Base-by-base conservation (phyloP, 2,329 filamentous ascomycete species). In the Penicillium digitatum region DNA sequence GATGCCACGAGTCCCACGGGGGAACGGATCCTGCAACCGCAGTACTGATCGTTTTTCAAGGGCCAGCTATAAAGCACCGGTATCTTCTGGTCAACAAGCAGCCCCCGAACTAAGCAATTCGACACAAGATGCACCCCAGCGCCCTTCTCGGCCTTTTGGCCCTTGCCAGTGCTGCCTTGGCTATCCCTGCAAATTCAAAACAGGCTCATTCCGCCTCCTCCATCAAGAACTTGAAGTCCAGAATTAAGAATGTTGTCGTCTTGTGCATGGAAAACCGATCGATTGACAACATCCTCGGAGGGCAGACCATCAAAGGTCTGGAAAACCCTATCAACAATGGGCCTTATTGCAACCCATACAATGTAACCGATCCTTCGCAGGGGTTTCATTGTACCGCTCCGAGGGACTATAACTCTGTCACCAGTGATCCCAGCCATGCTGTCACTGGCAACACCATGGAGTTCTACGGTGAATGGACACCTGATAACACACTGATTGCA, bases 191-290 rank as follows among this genome's bases (percentile, higher is more conserved):
- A 5, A 27, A 27, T 27, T 8, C 3, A 7, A 2, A 27, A 2
- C 26, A 27, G 26, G 26, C 26, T 27, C 26, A 27, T 27, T 27
- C 26, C 6, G 6, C 26, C 26, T 27, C 26, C 6, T 27, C 26
- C 6, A 27, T 27, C 26, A 27, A 27, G 26, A 27, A 27, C 26
- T 27, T 72, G 53, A 72, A 70, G 59, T 60, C 57, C 44, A 67
- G 71, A 44, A 70, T 73, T 57, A 71, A 73, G 63, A 69, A 72
- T 62, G 69, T 73, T 1, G 70, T 72, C 29, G 60, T 70, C 24
- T 57, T 72, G 47, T 60, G 68, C 32, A 72, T 76, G 70, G 75
- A 77, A 60, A 78, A 78, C 62, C 74, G 75, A 47, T 77, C 76
- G 0, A 62, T 77, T 22, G 76, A 78, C 62, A 78, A 76, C 62